phyloP scores from a whole-genome alignment of 768 basidiomycete genomes.

The Pleurotus tuoliensis region DNA sequence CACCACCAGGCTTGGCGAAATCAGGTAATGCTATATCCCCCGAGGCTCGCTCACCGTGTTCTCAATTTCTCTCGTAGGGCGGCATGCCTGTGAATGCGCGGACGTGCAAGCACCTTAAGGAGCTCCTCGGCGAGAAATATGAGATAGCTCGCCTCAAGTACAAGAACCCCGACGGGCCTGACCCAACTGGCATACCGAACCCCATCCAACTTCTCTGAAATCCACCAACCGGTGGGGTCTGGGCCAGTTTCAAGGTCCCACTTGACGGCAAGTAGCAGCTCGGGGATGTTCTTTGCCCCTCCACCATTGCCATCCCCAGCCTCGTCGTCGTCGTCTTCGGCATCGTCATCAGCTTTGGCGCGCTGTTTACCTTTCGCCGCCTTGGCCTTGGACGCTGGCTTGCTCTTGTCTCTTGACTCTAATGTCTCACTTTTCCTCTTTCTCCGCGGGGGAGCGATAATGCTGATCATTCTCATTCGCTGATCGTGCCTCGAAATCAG shows the following conservation, averaged over 20 bases:
- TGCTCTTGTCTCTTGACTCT: background rate
- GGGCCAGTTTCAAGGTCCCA: constrained; percentile 52
- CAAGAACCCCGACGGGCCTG: constrained; percentile 31
- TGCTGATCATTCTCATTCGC: no score
- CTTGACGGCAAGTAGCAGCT: constrained; percentile 50
- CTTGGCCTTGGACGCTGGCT: constrained; percentile 14
- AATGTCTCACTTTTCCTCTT: background rate
- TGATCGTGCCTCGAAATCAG: constrained; percentile 19
- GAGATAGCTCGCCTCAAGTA: constrained; percentile 31
- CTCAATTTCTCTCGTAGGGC: constrained; percentile 11
- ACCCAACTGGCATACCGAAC: constrained; percentile 43
- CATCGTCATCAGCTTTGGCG: constrained; percentile 21
- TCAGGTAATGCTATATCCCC: constrained; percentile 19
- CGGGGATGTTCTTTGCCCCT: constrained; percentile 34
- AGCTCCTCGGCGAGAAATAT: constrained; percentile 32
- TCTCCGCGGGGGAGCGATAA: background rate
- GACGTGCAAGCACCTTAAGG: constrained; percentile 35
- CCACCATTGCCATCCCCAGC: constrained; percentile 30
- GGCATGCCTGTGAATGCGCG: constrained; percentile 33
- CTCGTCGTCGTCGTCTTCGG: constrained; percentile 21
- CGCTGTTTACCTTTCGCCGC: constrained; percentile 15
- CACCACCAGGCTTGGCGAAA: constrained; percentile 29
- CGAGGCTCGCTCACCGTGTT: background rate
- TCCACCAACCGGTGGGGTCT: constrained; percentile 59
- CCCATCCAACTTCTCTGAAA: constrained; percentile 60